phyloP scores from a whole-genome alignment of 441 rosid genomes.

The Dalechampia spathulata region DNA sequence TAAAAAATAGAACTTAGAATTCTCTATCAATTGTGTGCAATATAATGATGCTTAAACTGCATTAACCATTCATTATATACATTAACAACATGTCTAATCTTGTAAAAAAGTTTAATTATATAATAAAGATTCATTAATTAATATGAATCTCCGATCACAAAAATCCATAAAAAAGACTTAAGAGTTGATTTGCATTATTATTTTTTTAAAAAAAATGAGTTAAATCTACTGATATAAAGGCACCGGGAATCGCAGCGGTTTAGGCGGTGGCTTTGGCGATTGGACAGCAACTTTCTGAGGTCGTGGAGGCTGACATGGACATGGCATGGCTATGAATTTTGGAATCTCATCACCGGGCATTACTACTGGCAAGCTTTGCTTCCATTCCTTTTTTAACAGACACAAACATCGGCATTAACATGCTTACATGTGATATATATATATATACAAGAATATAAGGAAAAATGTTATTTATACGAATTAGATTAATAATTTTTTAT shows the following conservation, averaged over 20 bases:
- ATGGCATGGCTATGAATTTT: slow-evolving; percentile 81
- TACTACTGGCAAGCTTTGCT: slow-evolving; percentile 64
- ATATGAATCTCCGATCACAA: too few relatives aligned
- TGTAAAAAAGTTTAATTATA: too few relatives aligned
- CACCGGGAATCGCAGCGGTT: slow-evolving; percentile 50
- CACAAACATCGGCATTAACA: not conserved
- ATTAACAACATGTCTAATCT: too few relatives aligned
- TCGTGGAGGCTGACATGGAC: slow-evolving; percentile 65
- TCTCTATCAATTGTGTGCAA: too few relatives aligned
- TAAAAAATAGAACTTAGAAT: too few relatives aligned
- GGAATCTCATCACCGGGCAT: slow-evolving; percentile 88
- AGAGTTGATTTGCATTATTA: not conserved
- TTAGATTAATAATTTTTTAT: too few relatives aligned
- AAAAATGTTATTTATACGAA: too few relatives aligned
- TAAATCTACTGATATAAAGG: slow-evolving; percentile 43
- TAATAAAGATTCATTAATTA: too few relatives aligned
- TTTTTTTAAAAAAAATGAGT: not conserved
- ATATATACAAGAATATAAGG: too few relatives aligned
- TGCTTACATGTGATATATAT: too few relatives aligned
- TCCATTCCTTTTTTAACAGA: slow-evolving; percentile 32
- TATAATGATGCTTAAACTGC: too few relatives aligned
- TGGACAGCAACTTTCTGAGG: slow-evolving; percentile 32
- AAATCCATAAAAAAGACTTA: not conserved
- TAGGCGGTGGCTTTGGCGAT: slow-evolving; percentile 35
- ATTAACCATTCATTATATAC: too few relatives aligned